These are phyloP conservation scores for Leccinum pachyderme DNA, from an alignment of 1,284 basidiomycete genomes.

Conservation along the genomic window DNA sequence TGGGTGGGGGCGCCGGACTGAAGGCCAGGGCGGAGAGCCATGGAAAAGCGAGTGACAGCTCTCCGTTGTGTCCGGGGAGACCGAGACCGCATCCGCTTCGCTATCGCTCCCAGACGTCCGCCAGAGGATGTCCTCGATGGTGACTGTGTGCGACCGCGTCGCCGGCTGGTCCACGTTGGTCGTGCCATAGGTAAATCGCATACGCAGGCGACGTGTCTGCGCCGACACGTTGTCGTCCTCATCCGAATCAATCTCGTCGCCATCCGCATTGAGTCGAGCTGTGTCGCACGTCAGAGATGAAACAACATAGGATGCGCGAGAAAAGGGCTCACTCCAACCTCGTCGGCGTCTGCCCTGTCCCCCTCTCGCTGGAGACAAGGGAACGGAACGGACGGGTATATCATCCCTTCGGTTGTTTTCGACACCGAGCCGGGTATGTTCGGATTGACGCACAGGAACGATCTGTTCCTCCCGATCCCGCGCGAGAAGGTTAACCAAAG, in stretches of 20 bases:
- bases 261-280: constrained; percentile 58
- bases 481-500: constrained; percentile 20
- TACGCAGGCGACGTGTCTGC: constrained; percentile 27
- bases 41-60: constrained; percentile 16
- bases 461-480: constrained; percentile 21
- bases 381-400: constrained; percentile 4
- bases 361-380: constrained; percentile 9
- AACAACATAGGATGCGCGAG: neutral
- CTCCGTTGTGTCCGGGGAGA: constrained; percentile 27
- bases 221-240: constrained; percentile 30
- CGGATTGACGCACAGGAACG: constrained; percentile 21
- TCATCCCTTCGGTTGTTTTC: constrained; percentile 16
- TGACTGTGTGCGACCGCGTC: constrained; percentile 22
- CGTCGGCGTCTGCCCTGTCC: constrained; percentile 38
- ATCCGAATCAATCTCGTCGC: constrained; percentile 53
- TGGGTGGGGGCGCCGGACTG: constrained; percentile 37
- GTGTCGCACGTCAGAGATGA: constrained; percentile 9
- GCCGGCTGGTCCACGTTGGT: constrained; percentile 14
- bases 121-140: constrained; percentile 32
- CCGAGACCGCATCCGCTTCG: constrained; percentile 20
- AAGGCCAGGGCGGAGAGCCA: constrained; percentile 13
- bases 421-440: constrained; percentile 3
- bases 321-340: constrained; percentile 49
- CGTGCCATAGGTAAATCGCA: constrained; percentile 27
- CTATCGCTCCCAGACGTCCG: constrained; percentile 30